Evolutionary conservation across 768 basidiomycete genomes (phyloP).

Genomic region (Suillus discolor): DNA sequence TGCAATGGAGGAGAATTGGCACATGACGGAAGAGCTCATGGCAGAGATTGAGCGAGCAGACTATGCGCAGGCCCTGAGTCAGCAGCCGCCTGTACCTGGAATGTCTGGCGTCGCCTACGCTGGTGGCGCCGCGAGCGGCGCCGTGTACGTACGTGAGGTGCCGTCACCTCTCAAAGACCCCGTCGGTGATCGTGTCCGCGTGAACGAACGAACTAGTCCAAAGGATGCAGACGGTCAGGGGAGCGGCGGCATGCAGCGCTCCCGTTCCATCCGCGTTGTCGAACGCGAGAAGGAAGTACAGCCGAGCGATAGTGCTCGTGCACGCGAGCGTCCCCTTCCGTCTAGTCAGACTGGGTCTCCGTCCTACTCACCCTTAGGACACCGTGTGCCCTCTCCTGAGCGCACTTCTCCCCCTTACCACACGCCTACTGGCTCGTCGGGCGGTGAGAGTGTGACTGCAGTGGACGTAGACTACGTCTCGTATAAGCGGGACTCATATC

Average conservation of each 20-base stretch:
- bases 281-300: constrained; percentile 47
- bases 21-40: constrained; percentile 70
- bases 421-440: constrained; percentile 49
- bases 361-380: constrained; percentile 45
- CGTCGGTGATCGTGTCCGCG: constrained; percentile 56
- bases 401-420: constrained; percentile 53
- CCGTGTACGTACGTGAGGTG: constrained; percentile 36
- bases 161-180: constrained; percentile 52
- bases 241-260: constrained; percentile 21
- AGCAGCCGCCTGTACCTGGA: constrained; percentile 39
- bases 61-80: constrained; percentile 56
- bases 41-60: constrained; percentile 76
- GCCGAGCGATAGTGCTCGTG: constrained; percentile 26
- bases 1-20: constrained; percentile 57
- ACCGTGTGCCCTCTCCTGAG: constrained; percentile 54
- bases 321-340: constrained; percentile 31
- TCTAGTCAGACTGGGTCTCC: constrained; percentile 37
- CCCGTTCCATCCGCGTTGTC: constrained; percentile 38
- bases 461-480: constrained; percentile 44
- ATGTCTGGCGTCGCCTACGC: constrained; percentile 49
- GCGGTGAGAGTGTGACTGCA: constrained; percentile 43
- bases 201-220: constrained; percentile 54
- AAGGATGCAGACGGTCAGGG: constrained; percentile 50
- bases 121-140: constrained; percentile 45
- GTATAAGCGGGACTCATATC: constrained; percentile 46